A percentile compares a stretch with the other conserved stretches of the same genome.
Conservation (phyloP, 768 basidiomycete species). For the Lentinula guzmanii region DNA sequence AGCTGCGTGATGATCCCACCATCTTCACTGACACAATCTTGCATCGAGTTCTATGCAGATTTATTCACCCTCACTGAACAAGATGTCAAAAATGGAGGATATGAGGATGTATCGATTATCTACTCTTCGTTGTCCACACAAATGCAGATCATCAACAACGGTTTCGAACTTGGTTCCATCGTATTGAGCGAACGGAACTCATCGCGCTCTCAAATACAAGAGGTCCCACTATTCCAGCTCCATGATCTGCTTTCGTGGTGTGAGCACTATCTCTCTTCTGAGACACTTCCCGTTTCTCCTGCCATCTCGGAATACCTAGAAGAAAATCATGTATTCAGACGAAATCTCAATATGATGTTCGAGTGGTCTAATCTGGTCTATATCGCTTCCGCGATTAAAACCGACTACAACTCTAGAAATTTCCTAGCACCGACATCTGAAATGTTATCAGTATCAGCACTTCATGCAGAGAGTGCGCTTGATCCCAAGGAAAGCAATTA, state of each 20-base stretch:
- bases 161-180: conserved; percentile 60
- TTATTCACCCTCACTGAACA: conserved; percentile 35
- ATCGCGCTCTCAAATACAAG: conserved; percentile 21
- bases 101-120: conserved; percentile 67
- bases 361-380: conserved; percentile 64
- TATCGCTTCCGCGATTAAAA: conserved; percentile 52
- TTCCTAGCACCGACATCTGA: conserved; percentile 28
- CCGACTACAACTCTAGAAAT: conserved; percentile 23
- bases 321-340: conserved; percentile 36
- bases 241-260: conserved; percentile 47
- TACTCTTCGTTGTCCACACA: conserved; percentile 61
- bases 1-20: conserved; percentile 47
- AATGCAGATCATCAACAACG: conserved; percentile 59
- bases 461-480: conserved; percentile 14
- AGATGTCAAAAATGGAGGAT: conserved; percentile 40
- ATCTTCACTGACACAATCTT: conserved; percentile 49
- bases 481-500: conserved; percentile 19
- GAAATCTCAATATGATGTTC: conserved; percentile 50
- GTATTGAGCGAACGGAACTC: conserved; percentile 33
- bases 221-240: conserved; percentile 53
- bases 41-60: conserved; percentile 44
- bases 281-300: conserved; percentile 34
- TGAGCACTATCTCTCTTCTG: conserved; percentile 42
- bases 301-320: conserved; percentile 47
- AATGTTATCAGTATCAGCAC: conserved; percentile 38